Percentiles rank a stretch among this genome's conserved stretches.
These are phyloP conservation scores for Erysiphe neolycopersici DNA, from an alignment of 2,329 filamentous ascomycete species.

Conservation along the genomic window DNA sequence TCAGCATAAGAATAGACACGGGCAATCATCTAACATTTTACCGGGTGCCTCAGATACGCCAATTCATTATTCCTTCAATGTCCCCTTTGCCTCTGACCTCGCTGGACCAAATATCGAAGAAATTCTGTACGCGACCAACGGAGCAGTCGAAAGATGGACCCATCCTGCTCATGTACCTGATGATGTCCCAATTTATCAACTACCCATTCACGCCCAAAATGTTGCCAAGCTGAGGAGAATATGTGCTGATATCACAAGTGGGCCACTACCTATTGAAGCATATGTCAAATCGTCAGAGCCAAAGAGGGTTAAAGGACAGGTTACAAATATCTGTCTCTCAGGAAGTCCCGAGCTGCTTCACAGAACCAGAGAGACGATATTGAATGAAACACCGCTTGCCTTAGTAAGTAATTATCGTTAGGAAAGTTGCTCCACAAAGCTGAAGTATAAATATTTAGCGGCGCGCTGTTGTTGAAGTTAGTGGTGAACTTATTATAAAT, in stretches of 20 bases:
- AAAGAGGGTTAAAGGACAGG: conserved; percentile 37
- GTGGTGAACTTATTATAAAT: conserved; percentile 72
- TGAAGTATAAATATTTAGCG: conserved; percentile 26
- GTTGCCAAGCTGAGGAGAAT: conserved; percentile 52
- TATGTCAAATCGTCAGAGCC: conserved; percentile 62
- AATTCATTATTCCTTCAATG: conserved; percentile 89
- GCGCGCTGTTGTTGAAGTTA: conserved; percentile 79
- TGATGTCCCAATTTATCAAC: conserved; percentile 57
- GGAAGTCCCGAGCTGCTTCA: conserved; percentile 70
- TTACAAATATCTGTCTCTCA: conserved; percentile 76
- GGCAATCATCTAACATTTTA: conserved; percentile 31
- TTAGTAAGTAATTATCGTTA: conserved; percentile 34
- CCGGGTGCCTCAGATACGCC: conserved; percentile 46
- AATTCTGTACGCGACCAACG: conserved; percentile 72
- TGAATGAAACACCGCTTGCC: conserved; percentile 79
- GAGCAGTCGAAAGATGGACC: conserved; percentile 76
- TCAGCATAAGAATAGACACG: conserved; percentile 17
- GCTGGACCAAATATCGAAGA: conserved; percentile 83
- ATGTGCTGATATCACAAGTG: conserved; percentile 57
- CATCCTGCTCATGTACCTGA: conserved; percentile 71
- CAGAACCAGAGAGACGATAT: conserved; percentile 65
- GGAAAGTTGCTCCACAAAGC: not conserved
- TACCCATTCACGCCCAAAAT: conserved; percentile 80
- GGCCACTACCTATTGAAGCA: conserved; percentile 48
- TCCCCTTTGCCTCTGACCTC: conserved; percentile 82